Evolutionary conservation across 2,329 filamentous ascomycete genomes (phyloP).

Genomic region (Penicillium corylophilum): DNA sequence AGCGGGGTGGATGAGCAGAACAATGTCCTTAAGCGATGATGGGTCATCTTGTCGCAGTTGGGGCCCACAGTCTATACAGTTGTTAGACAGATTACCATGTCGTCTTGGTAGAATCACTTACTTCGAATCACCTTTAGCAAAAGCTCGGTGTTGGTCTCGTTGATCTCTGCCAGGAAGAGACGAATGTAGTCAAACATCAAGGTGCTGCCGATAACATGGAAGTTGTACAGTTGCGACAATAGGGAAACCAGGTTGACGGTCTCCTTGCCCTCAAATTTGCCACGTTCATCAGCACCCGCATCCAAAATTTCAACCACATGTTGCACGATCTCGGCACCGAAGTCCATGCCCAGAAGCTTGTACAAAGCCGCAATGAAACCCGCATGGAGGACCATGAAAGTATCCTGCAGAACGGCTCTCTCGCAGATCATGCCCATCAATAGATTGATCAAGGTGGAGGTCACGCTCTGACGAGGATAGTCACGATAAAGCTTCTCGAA

Average conservation of each 20-base stretch:
- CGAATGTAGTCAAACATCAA: constrained; percentile 91
- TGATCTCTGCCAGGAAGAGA: constrained; percentile 70
- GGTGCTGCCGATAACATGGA: constrained; percentile 78
- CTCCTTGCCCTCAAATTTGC: constrained; percentile 54
- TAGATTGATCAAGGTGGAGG: constrained; percentile 72
- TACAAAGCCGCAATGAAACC: constrained; percentile 88
- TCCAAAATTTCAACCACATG: constrained; percentile 74
- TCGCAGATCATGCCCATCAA: constrained; percentile 79
- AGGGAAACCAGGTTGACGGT: constrained; percentile 77
- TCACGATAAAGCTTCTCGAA: constrained; percentile 80
- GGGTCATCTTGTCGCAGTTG: constrained; percentile 88
- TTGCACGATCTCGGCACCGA: constrained; percentile 83
- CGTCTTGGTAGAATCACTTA: constrained; percentile 25
- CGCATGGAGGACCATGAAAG: constrained; percentile 85
- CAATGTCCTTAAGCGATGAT: constrained; percentile 82
- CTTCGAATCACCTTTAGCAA: constrained; percentile 78
- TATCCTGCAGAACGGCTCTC: constrained; percentile 74
- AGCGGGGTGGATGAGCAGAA: constrained; percentile 72
- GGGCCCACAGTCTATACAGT: constrained; percentile 62
- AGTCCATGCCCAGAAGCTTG: constrained; percentile 81
- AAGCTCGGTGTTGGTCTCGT: constrained; percentile 84
- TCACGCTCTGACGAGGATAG: constrained; percentile 85
- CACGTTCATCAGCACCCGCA: constrained; percentile 55
- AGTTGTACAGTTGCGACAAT: constrained; percentile 84
- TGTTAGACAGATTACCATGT: constrained; percentile 15